phyloP scores from a whole-genome alignment of 805 yeast species.

The Zygosaccharomyces bisporus region DNA sequence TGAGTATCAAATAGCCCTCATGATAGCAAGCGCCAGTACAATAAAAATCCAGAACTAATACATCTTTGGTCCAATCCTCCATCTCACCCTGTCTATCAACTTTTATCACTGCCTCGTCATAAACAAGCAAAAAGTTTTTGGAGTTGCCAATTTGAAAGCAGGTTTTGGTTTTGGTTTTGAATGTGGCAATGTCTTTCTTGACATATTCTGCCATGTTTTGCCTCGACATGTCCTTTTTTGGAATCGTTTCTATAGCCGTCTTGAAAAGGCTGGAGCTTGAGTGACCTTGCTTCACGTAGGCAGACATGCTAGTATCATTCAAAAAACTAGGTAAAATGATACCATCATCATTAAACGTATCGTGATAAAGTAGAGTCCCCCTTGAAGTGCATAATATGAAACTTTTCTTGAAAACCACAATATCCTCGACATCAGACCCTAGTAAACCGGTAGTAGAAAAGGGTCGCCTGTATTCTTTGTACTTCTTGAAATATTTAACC shows the following conservation, averaged over 20 bases:
- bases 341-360: slow-evolving; percentile 52
- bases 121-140: slow-evolving; percentile 56
- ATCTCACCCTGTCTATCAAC: slow-evolving; percentile 57
- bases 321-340: slow-evolving; percentile 57
- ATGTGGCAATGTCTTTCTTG: slow-evolving; percentile 38
- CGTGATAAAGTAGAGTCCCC: slow-evolving; percentile 58
- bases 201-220: slow-evolving; percentile 36
- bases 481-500: slow-evolving; percentile 34
- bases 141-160: slow-evolving; percentile 58
- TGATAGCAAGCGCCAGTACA: slow-evolving; percentile 42
- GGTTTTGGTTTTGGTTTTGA: slow-evolving; percentile 49
- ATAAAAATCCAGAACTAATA: slow-evolving; percentile 42
- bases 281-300: slow-evolving; percentile 21
- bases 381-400: slow-evolving; percentile 63
- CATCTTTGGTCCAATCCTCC: slow-evolving; percentile 39
- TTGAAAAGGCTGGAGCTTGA: slow-evolving; percentile 23
- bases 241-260: slow-evolving; percentile 20
- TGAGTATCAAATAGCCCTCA: slow-evolving; percentile 48
- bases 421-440: slow-evolving; percentile 53
- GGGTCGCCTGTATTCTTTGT: slow-evolving; percentile 58
- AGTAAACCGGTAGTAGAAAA: slow-evolving; percentile 53
- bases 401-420: slow-evolving; percentile 61
- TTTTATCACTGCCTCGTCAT: slow-evolving; percentile 66
- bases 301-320: slow-evolving; percentile 34
- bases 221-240: slow-evolving; percentile 29